phyloP scores from a whole-genome alignment of 345 rosid species.

The Erucastrum elatum region DNA sequence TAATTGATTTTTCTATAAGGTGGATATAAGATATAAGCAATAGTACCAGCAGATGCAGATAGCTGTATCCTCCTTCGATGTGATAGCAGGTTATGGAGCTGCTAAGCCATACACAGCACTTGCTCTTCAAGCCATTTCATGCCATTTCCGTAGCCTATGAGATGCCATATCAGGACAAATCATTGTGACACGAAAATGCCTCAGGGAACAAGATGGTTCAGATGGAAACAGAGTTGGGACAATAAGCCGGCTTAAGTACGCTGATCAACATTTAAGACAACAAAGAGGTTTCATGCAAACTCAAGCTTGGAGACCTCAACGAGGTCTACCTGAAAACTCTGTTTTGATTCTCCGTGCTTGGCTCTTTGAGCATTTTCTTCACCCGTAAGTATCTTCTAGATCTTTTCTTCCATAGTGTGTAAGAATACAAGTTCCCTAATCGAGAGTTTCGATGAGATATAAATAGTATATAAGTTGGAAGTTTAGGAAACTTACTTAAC shows the following conservation, averaged over 20 bases:
- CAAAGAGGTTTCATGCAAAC: conserved; percentile 89
- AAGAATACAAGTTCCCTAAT: background rate
- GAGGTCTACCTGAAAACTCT: conserved; percentile 96
- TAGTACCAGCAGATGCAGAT: conserved; percentile 98
- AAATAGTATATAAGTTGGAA: background rate
- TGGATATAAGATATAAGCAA: conserved; percentile 92
- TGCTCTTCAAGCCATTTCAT: conserved; percentile 93
- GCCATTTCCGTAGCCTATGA: conserved; percentile 89
- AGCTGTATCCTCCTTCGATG: conserved; percentile 90
- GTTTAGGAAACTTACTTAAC: background rate
- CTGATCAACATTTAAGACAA: conserved; percentile 93
- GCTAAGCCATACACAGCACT: conserved; percentile 95
- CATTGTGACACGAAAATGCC: conserved; percentile 57
- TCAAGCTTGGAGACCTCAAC: conserved; percentile 98
- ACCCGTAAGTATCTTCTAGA: conserved; percentile 63
- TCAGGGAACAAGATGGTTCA: conserved; percentile 79
- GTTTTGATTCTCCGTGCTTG: conserved; percentile 97
- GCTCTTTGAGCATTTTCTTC: conserved; percentile 99
- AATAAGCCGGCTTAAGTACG: conserved; percentile 79
- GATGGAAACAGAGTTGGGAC: conserved; percentile 67
- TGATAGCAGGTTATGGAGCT: conserved; percentile 83
- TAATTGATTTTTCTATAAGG: conserved; percentile 47
- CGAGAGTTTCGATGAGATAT: background rate
- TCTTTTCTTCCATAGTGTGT: background rate
- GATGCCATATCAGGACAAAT: conserved; percentile 85